A percentile compares a stretch with the other conserved stretches of the same genome.
phyloP scores from a whole-genome alignment of 2,329 filamentous ascomycete species.

The Raffaelea ambrosiae region DNA sequence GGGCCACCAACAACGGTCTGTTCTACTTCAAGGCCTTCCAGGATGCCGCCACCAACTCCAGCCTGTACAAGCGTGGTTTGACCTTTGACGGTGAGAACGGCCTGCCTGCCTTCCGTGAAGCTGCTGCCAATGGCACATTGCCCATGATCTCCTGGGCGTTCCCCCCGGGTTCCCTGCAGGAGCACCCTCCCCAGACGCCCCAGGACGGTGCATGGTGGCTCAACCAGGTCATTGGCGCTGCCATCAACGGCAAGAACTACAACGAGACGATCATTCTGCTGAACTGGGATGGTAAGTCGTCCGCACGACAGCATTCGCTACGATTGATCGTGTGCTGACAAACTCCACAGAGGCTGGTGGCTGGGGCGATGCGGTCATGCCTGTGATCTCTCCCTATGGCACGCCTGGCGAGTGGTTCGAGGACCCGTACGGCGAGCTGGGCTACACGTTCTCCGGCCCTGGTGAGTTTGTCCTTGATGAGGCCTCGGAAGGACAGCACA shows the following conservation, averaged over 20 bases:
- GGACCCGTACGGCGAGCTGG: conserved; percentile 29
- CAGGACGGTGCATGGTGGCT: conserved; percentile 48
- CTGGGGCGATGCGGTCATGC: conserved; percentile 46
- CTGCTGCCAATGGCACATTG: conserved; percentile 40
- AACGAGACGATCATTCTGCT: conserved; percentile 39
- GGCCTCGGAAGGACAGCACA: background rate
- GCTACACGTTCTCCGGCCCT: conserved; percentile 24
- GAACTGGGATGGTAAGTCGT: conserved; percentile 35
- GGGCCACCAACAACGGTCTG: conserved; percentile 45
- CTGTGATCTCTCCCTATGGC: conserved; percentile 37
- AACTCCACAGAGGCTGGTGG: conserved; percentile 37
- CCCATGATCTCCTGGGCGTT: conserved; percentile 44
- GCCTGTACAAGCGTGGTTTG: conserved; percentile 36
- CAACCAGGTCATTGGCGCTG: conserved; percentile 40
- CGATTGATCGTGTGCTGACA: too few species aligned
- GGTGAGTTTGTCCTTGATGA: too few species aligned
- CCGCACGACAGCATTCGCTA: too few species aligned
- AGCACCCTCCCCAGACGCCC: conserved; percentile 44
- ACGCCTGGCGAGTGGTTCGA: conserved; percentile 45
- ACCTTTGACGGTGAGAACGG: conserved; percentile 29
- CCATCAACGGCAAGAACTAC: conserved; percentile 38
- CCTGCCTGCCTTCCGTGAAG: conserved; percentile 39
- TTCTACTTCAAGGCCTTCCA: conserved; percentile 47
- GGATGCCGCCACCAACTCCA: conserved; percentile 28
- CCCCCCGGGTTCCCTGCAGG: conserved; percentile 40